Percentiles rank a stretch among this genome's conserved stretches.
Evolutionary conservation across 371 early-diverging fungal species (phyloP).

Genomic region (Mucor mucedo): DNA sequence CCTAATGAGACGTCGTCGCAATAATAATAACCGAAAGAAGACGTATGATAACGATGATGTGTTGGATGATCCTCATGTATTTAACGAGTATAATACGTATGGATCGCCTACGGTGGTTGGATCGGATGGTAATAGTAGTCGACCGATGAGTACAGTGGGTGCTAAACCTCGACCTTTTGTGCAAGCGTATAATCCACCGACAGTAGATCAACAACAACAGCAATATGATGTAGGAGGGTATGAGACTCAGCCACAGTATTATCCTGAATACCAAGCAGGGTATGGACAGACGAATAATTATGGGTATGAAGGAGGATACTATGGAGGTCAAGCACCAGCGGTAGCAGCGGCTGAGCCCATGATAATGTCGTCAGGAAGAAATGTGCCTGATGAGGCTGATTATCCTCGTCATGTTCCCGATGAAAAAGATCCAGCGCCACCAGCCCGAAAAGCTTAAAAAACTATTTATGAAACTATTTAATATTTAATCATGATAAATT

Average conservation of each 20-base stretch:
- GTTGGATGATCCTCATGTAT: conserved; percentile 9
- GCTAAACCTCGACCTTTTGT: conserved; percentile 27
- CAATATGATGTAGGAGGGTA: conserved; percentile 1
- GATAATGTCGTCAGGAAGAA: conserved; percentile 14
- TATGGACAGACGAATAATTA: background rate
- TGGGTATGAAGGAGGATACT: conserved; percentile 12
- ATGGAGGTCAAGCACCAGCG: background rate
- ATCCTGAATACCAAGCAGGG: background rate
- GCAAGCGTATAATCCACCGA: conserved; percentile 24
- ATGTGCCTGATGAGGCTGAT: conserved; percentile 30
- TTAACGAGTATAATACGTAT: conserved; percentile 20
- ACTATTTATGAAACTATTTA: too few relatives aligned
- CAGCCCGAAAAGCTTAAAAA: background rate
- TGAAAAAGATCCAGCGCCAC: conserved; percentile 12
- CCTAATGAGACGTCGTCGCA: conserved; percentile 15
- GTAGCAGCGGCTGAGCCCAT: conserved; percentile 20
- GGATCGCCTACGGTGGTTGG: conserved; percentile 15
- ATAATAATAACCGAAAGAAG: conserved; percentile 5
- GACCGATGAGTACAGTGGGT: conserved; percentile 12
- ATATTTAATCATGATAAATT: too few relatives aligned
- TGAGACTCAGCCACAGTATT: background rate
- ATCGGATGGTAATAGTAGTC: conserved; percentile 11
- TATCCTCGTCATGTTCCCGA: conserved; percentile 30
- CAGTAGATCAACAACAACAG: conserved; percentile 1
- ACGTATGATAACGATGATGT: background rate